Percentiles rank a stretch among this genome's conserved stretches.
Conservation (phyloP, 2,329 filamentous ascomycete genomes). For the Blastomyces emzantsi region DNA sequence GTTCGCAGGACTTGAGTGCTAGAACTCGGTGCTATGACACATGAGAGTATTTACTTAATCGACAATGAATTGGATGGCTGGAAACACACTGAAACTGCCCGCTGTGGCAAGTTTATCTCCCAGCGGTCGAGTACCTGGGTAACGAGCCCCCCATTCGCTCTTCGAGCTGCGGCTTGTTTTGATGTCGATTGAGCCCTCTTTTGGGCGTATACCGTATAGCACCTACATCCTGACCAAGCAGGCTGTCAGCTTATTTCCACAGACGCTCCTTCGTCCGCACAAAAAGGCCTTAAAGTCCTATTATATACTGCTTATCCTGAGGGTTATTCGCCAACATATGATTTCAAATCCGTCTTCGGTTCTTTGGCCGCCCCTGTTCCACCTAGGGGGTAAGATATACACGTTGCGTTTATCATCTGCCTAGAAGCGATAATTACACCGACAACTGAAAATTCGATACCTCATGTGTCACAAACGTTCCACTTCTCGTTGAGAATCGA, state of each 20-base stretch:
- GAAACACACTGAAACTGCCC: background rate
- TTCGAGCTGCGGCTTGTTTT: background rate
- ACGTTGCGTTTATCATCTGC: background rate
- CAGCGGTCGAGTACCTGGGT: background rate
- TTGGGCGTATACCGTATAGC: background rate
- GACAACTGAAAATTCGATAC: background rate
- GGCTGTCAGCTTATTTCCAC: background rate
- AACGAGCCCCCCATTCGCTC: background rate
- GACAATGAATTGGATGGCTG: too few species aligned
- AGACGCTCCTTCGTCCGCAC: background rate
- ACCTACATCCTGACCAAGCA: background rate
- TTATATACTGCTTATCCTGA: background rate
- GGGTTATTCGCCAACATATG: background rate
- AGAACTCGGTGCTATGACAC: too few species aligned
- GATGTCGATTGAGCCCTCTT: background rate
- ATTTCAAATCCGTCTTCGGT: background rate
- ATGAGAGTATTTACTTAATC: too few species aligned
- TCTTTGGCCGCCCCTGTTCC: background rate
- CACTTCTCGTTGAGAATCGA: background rate
- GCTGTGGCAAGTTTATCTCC: background rate
- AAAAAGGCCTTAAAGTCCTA: background rate
- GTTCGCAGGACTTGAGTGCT: too few species aligned
- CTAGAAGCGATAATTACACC: background rate
- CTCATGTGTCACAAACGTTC: background rate
- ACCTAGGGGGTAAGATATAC: background rate